These are phyloP conservation scores for Cyberlindnera bimundalis DNA, from an alignment of 805 yeast genomes.

Conservation along the genomic window DNA sequence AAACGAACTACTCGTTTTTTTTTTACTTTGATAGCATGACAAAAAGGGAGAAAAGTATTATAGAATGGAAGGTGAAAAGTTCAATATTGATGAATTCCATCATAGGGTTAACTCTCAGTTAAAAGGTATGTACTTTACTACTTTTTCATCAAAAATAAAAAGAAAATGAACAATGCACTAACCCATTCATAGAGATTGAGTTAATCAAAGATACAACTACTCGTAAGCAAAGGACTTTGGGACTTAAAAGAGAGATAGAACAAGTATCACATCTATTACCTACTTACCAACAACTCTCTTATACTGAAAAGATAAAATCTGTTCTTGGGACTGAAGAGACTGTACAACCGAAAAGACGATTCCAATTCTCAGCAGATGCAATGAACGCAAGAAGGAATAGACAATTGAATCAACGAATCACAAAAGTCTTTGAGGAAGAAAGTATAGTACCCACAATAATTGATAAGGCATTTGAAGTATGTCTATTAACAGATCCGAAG, in stretches of 20 bases:
- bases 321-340: constrained; percentile 7
- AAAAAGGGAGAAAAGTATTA: too few species aligned
- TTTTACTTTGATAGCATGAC: too few species aligned
- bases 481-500: neutral
- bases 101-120: constrained; percentile 5
- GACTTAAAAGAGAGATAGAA: constrained; percentile 16
- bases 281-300: constrained; percentile 20
- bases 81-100: constrained; percentile 12
- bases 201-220: neutral
- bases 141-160: too few species aligned
- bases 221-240: constrained; percentile 2
- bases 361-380: constrained; percentile 10
- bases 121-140: constrained; percentile 11
- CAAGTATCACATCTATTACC: constrained; percentile 21
- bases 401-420: neutral
- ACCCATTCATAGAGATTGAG: constrained; percentile 9
- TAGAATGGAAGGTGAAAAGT: constrained; percentile 1
- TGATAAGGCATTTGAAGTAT: neutral
- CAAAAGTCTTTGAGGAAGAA: neutral
- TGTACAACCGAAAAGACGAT: constrained; percentile 10
- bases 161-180: too few species aligned
- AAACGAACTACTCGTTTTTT: too few species aligned
- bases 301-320: constrained; percentile 16
- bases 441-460: constrained; percentile 3
- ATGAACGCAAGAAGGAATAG: constrained; percentile 1